phyloP scores from a whole-genome alignment of 2,329 filamentous ascomycete species.

The Ceratocystis diversiconidia region DNA sequence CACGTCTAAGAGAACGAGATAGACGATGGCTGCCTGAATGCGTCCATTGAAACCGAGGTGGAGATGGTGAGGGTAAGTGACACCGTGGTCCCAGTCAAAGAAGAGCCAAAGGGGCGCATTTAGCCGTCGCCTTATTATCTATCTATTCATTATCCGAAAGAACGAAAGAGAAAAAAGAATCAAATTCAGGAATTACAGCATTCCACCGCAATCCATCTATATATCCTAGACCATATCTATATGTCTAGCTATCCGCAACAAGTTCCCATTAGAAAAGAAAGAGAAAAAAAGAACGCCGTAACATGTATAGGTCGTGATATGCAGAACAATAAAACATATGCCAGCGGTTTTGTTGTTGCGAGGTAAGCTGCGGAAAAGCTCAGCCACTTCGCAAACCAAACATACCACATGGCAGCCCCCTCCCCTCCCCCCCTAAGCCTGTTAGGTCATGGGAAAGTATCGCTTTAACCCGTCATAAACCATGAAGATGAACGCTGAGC shows the following conservation, averaged over 20 bases:
- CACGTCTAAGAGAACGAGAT: too few species aligned
- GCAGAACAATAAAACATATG: background rate
- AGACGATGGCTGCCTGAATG: too few species aligned
- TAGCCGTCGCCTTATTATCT: too few species aligned
- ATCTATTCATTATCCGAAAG: too few species aligned
- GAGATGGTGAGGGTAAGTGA: too few species aligned
- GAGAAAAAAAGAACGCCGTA: background rate
- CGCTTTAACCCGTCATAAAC: constrained; percentile 78
- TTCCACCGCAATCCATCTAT: background rate
- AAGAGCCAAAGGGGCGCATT: too few species aligned
- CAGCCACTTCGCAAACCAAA: background rate
- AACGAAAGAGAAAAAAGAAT: background rate
- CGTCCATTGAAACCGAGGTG: too few species aligned
- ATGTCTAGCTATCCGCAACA: background rate
- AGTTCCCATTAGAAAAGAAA: background rate
- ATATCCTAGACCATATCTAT: background rate
- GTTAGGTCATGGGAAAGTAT: constrained; percentile 39
- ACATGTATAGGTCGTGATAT: background rate
- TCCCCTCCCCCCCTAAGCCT: background rate
- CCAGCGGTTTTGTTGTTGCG: background rate
- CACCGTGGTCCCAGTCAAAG: too few species aligned
- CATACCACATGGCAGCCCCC: background rate
- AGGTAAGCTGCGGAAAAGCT: background rate
- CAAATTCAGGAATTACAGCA: background rate
- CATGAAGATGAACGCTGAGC: constrained; percentile 96